Evolutionary conservation across 352 stramenopile species (phyloP), one percentile per base, ranked within the genome.

Genomic region (Phytophthora capsici): DNA sequence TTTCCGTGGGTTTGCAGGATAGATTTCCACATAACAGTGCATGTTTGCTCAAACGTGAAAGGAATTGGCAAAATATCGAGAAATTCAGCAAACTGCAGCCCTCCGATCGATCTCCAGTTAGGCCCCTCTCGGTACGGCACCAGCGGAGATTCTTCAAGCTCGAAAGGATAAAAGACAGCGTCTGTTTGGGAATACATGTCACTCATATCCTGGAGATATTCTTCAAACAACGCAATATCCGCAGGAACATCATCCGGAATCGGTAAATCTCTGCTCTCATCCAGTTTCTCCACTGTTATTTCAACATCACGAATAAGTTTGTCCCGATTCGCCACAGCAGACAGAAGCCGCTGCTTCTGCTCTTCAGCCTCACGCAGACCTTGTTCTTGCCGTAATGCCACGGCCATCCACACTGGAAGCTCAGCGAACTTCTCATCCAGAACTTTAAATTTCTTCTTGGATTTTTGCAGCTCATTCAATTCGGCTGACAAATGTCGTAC

Each of bases 401-500:
- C 14, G 0, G 20, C 41, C 41, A 48, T 48, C 41, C 41, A 48
- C 9, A 48, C 41, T n/a, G 41, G 41, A 17, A 30, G 20, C 4
- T 48, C 41, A 17, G 14, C 8, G 19, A 3, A 30, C 14, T 28
- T 48, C 7, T 48, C 19, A 14, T 9, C 12, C 9, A 17, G 6
- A 20, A 48, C 10, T 23, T 48, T 48, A 13, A n/a, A n/a, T 48
- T 28, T 48, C 6, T 48, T 48, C 41, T 48, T 48, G 41, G 41
- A 48, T 6, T n/a, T 20, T n/a, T 48, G 41, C 2, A 48, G 17
- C 4, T n/a, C 41, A 9, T 22, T 47, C 19, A 47, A 47, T n/a
- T 47, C 13, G 19, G 13, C 36, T 41, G 36, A 9, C 36, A 41
- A 41, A 3, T 26, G 4, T 48, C n/a, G n/a, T 47, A 8, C 17